Conservation (phyloP, 306 rosid species). For the Medicago arabica region DNA sequence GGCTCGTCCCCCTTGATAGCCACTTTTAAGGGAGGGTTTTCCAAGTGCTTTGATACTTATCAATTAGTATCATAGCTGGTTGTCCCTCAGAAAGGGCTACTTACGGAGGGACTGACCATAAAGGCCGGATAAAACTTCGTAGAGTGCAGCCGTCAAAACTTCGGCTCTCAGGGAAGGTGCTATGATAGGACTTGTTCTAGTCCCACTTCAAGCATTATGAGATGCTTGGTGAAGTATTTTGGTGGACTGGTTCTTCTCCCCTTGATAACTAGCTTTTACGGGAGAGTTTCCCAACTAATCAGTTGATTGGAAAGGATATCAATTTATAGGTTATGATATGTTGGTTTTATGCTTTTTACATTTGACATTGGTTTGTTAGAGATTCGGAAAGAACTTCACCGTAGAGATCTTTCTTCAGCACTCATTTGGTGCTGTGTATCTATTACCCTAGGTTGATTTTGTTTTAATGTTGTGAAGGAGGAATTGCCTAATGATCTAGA, state of each 20-base stretch:
- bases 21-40: neutral
- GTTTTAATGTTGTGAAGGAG: constrained; percentile 64
- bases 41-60: neutral
- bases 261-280: neutral
- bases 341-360: constrained; percentile 12
- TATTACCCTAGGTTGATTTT: constrained; percentile 35
- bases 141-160: neutral
- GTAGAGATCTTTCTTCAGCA: neutral
- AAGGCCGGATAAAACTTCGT: neutral
- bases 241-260: neutral
- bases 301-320: neutral
- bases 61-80: neutral
- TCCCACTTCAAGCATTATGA: neutral
- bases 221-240: neutral
- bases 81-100: neutral
- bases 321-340: constrained; percentile 30
- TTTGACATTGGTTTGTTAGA: constrained; percentile 18
- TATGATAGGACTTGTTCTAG: neutral
- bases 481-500: constrained; percentile 79
- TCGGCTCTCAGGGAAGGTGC: neutral
- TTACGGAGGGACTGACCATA: neutral
- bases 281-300: neutral
- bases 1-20: neutral
- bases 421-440: constrained; percentile 22
- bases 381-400: neutral